Percentiles rank a stretch among this genome's conserved stretches.
Conservation (phyloP, 2,329 filamentous ascomycete genomes). For the Nothopassalora personata region DNA sequence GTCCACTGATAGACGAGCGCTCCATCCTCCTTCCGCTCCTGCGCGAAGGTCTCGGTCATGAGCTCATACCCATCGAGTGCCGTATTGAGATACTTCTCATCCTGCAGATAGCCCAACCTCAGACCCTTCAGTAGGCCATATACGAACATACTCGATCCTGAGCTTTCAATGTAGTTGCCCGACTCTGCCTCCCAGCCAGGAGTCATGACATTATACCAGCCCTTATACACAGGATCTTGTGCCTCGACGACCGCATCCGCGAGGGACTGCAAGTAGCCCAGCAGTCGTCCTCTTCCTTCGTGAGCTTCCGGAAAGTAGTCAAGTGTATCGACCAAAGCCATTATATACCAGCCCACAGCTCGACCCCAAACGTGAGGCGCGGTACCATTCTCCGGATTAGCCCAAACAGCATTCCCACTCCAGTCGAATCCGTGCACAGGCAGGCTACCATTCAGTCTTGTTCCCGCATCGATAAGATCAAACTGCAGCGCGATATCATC, state of each 20-base stretch:
- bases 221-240: slow-evolving; percentile 27
- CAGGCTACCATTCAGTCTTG: slow-evolving; percentile 36
- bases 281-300: slow-evolving; percentile 29
- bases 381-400: slow-evolving; percentile 45
- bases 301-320: slow-evolving; percentile 29
- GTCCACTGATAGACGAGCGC: slow-evolving; percentile 49
- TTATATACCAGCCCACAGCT: slow-evolving; percentile 50
- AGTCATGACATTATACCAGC: slow-evolving; percentile 53
- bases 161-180: slow-evolving; percentile 57
- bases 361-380: slow-evolving; percentile 51
- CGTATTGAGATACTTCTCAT: slow-evolving; percentile 14
- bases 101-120: slow-evolving; percentile 33
- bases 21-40: slow-evolving; percentile 39
- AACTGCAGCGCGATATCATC: slow-evolving; percentile 37
- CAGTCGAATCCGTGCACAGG: slow-evolving; percentile 52
- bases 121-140: slow-evolving; percentile 48
- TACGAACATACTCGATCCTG: slow-evolving; percentile 52
- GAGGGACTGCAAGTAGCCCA: slow-evolving; percentile 35
- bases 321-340: slow-evolving; percentile 47
- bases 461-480: slow-evolving; percentile 40
- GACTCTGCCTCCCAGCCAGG: slow-evolving; percentile 33
- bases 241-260: slow-evolving; percentile 36
- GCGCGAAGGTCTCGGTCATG: slow-evolving; percentile 44
- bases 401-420: slow-evolving; percentile 46
- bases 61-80: slow-evolving; percentile 41